Evolutionary conservation across 371 early-diverging fungal species (phyloP).

Genomic region (Mortierella sp.): DNA sequence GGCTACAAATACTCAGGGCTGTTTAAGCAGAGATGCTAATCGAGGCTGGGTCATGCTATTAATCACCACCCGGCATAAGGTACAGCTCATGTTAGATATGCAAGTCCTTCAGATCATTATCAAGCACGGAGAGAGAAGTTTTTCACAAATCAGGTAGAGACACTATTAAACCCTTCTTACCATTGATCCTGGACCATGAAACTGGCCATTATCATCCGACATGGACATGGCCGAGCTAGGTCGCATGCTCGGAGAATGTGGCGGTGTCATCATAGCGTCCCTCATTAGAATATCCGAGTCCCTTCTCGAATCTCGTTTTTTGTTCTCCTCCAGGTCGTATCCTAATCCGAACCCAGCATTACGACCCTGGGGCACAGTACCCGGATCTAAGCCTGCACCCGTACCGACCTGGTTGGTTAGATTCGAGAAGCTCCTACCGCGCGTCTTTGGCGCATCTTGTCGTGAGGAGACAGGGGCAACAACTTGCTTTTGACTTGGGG

Average conservation of each 20-base stretch:
- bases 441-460: conserved; percentile 1
- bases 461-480: conserved; percentile 1
- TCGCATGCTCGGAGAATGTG: conserved; percentile 33
- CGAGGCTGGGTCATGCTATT: too few species aligned
- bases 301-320: conserved; percentile 15
- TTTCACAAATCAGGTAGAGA: too few species aligned
- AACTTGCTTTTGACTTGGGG: conserved; percentile 9
- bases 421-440: conserved; percentile 18
- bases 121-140: too few species aligned
- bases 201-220: conserved; percentile 18
- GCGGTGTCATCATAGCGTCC: conserved; percentile 35
- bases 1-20: too few species aligned
- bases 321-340: conserved; percentile 28
- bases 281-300: conserved; percentile 24
- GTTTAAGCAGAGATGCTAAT: too few species aligned
- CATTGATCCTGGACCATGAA: conserved; percentile 7
- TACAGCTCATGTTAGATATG: too few species aligned
- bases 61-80: too few species aligned
- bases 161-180: too few species aligned
- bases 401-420: conserved; percentile 39
- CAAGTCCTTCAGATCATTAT: too few species aligned
- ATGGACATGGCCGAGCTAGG: conserved; percentile 23
- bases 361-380: conserved; percentile 26
- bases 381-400: conserved; percentile 32
- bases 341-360: conserved; percentile 41